A percentile compares a stretch with the other conserved stretches of the same genome.
These are phyloP conservation scores for Talaromyces sp. DNA, from an alignment of 2,329 filamentous ascomycete species.

Conservation along the genomic window DNA sequence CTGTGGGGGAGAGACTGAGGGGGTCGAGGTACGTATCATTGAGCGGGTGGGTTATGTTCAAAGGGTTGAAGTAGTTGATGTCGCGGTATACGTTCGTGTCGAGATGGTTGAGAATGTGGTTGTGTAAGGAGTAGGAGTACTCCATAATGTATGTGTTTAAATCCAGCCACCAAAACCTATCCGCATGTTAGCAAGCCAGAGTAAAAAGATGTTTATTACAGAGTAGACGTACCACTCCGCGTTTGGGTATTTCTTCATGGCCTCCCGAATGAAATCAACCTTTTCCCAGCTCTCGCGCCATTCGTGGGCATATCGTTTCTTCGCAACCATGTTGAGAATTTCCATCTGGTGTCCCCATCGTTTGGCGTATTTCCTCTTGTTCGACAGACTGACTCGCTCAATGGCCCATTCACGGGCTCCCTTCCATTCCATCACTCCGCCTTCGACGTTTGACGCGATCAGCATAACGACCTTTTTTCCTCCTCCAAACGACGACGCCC, in stretches of 20 bases:
- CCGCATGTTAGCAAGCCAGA: conserved; percentile 11
- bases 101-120: conserved; percentile 82
- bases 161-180: conserved; percentile 98
- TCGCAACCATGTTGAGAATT: conserved; percentile 96
- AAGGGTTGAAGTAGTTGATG: conserved; percentile 92
- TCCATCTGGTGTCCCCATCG: conserved; percentile 94
- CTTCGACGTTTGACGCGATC: conserved; percentile 86
- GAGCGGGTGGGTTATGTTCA: conserved; percentile 85
- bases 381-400: conserved; percentile 89
- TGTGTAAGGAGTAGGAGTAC: conserved; percentile 79
- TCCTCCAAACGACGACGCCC: conserved; percentile 69
- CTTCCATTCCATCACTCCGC: conserved; percentile 99
- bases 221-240: conserved; percentile 74
- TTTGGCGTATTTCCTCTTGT: conserved; percentile 83
- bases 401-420: conserved; percentile 96
- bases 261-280: conserved; percentile 84
- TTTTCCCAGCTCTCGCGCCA: conserved; percentile 99
- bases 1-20: conserved; percentile 64
- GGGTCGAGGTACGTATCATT: conserved; percentile 70
- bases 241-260: conserved; percentile 87
- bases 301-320: conserved; percentile 97
- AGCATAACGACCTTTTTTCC: conserved; percentile 92
- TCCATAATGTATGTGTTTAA: conserved; percentile 99
- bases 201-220: no score
- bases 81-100: conserved; percentile 77